Conservation (phyloP, 169 alveolate genomes). For the Plasmodium yoelii region DNA sequence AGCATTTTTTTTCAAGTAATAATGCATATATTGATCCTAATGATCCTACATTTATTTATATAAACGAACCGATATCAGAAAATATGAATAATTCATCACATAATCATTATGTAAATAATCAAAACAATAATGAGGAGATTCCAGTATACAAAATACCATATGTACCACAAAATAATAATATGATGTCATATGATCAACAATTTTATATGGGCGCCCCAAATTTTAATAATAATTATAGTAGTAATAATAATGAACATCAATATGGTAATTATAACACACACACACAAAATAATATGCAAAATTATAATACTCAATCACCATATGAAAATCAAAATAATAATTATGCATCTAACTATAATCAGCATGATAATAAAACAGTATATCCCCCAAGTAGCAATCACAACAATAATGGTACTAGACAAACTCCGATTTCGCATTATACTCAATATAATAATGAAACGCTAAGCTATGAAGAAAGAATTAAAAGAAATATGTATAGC, state of each 20-base stretch:
- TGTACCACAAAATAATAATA: conserved; percentile 26
- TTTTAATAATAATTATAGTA: background rate
- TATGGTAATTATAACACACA: background rate
- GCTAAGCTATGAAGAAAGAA: conserved; percentile 16
- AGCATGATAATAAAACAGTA: conserved; percentile 13
- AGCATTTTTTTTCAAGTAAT: conserved; percentile 46
- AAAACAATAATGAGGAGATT: conserved; percentile 13
- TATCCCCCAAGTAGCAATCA: background rate
- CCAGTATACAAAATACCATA: conserved; percentile 68
- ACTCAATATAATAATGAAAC: conserved; percentile 26
- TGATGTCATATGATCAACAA: conserved; percentile 21
- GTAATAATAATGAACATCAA: conserved; percentile 9
- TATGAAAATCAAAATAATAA: conserved; percentile 32
- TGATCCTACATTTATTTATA: conserved; percentile 71
- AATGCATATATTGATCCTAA: conserved; percentile 77
- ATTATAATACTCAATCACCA: background rate
- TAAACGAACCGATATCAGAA: conserved; percentile 60
- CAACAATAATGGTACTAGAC: background rate
- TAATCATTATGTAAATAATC: conserved; percentile 56
- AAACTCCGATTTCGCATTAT: conserved; percentile 35
- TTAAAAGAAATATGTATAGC: conserved; percentile 21
- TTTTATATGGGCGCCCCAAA: conserved; percentile 9
- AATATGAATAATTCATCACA: conserved; percentile 28
- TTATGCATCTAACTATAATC: conserved; percentile 28
- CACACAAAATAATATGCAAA: conserved; percentile 20